These are phyloP conservation scores for Cyclocybe cylindracea DNA, from an alignment of 768 basidiomycete genomes.

Conservation along the genomic window DNA sequence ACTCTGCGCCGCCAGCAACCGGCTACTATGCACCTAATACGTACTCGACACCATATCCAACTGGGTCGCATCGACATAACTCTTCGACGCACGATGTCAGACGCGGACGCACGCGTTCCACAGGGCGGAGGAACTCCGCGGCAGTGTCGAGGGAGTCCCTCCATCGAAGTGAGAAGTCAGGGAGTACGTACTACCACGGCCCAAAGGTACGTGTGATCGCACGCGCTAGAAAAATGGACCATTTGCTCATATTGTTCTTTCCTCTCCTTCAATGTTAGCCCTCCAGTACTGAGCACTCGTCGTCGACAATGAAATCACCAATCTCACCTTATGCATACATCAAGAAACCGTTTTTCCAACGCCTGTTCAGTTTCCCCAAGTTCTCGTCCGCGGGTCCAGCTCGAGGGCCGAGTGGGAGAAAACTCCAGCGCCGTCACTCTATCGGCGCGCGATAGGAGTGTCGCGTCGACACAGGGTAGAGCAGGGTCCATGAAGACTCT, in stretches of 20 bases:
- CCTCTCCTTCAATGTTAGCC: conserved; percentile 26
- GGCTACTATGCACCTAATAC: conserved; percentile 41
- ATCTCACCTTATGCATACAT: conserved; percentile 46
- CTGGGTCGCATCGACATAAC: conserved; percentile 33
- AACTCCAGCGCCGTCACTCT: conserved; percentile 53
- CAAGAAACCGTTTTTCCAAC: conserved; percentile 64
- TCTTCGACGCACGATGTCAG: conserved; percentile 41
- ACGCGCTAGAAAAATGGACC: background rate
- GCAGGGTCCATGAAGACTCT: too few relatives aligned
- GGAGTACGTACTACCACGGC: conserved; percentile 76
- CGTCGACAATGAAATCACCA: conserved; percentile 60
- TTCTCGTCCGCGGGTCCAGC: conserved; percentile 42
- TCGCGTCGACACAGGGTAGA: conserved; percentile 4
- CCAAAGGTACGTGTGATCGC: conserved; percentile 78
- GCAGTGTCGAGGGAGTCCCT: conserved; percentile 40
- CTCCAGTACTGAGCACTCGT: conserved; percentile 50
- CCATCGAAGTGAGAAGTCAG: conserved; percentile 51
- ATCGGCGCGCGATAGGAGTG: conserved; percentile 27
- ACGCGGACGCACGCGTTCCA: conserved; percentile 16
- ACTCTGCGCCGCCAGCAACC: conserved; percentile 56
- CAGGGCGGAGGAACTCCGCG: conserved; percentile 21
- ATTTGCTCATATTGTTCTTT: conserved; percentile 8
- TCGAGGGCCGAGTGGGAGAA: conserved; percentile 35
- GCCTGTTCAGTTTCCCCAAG: conserved; percentile 55
- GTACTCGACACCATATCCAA: conserved; percentile 43